phyloP scores from a whole-genome alignment of 176 grass and related monocot genomes.

The Oryza officinalis region DNA sequence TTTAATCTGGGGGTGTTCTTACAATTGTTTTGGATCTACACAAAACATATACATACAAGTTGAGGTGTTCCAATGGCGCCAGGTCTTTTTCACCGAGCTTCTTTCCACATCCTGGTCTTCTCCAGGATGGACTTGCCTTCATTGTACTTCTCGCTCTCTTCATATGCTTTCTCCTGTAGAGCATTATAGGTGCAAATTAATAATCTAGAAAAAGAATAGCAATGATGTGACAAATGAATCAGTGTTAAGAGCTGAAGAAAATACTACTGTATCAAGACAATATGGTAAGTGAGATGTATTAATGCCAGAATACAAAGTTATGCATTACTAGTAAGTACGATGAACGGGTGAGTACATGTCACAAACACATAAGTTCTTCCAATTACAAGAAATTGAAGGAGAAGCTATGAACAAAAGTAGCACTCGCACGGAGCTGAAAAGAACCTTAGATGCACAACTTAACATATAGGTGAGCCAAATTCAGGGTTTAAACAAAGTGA shows the following conservation, averaged over 20 bases:
- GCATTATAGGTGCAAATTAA: not conserved
- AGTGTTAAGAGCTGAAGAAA: too few relatives aligned
- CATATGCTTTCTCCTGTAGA: constrained; percentile 70
- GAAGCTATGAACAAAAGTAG: not conserved
- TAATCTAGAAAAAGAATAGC: not conserved
- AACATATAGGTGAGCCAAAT: not conserved
- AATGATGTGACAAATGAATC: not conserved
- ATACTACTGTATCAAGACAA: not conserved
- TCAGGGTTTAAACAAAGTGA: not conserved
- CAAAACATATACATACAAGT: not conserved
- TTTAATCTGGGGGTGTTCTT: too few relatives aligned
- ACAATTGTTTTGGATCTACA: too few relatives aligned
- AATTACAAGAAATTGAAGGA: not conserved
- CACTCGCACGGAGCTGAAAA: not conserved
- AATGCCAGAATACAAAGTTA: not conserved
- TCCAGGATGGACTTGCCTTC: constrained; percentile 77
- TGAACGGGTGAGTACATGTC: not conserved
- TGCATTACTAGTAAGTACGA: not conserved
- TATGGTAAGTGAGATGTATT: not conserved
- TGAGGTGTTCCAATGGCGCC: not conserved
- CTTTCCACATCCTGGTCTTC: constrained; percentile 50
- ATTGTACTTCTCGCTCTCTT: constrained; percentile 68
- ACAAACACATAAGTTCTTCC: not conserved
- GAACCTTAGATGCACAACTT: not conserved
- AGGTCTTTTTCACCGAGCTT: constrained; percentile 28